Conservation (phyloP, 768 basidiomycete species). For the Hysterangium stoloniferum region DNA sequence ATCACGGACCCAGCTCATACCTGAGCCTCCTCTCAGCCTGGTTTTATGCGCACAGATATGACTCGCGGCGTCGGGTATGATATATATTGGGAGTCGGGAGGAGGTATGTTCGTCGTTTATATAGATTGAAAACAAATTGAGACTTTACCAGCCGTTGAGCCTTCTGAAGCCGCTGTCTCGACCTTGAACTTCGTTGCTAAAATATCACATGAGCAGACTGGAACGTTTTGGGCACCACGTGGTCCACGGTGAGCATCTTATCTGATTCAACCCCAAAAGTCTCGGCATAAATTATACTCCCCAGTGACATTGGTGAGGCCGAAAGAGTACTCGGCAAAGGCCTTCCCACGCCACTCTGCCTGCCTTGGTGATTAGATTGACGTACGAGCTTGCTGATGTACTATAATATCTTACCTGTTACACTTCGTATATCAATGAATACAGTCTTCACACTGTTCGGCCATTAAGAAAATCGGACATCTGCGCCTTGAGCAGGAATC, state of each 20-base stretch:
- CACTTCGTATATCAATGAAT: no score
- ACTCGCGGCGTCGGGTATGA: slow-evolving; percentile 39
- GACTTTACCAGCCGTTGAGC: slow-evolving; percentile 31
- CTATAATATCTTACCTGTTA: no score
- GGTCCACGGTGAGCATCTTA: slow-evolving; percentile 27
- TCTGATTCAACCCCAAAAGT: neutral
- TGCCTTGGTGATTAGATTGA: slow-evolving; percentile 40
- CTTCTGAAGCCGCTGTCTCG: slow-evolving; percentile 32
- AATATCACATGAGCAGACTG: slow-evolving; percentile 28
- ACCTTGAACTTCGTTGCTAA: slow-evolving; percentile 31
- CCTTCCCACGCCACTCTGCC: slow-evolving; percentile 31
- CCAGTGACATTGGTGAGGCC: slow-evolving; percentile 38
- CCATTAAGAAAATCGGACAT: no score
- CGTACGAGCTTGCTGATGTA: no score
- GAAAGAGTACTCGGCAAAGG: slow-evolving; percentile 33
- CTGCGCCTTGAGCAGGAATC: no score
- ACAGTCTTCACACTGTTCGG: no score
- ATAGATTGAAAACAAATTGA: no score
- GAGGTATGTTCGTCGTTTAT: slow-evolving; percentile 26
- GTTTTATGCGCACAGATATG: slow-evolving; percentile 42
- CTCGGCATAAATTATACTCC: neutral
- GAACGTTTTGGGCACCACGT: slow-evolving; percentile 41
- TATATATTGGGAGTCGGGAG: slow-evolving; percentile 35
- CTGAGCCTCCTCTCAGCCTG: slow-evolving; percentile 41
- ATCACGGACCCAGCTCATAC: slow-evolving; percentile 20